Percentiles rank a stretch among this genome's conserved stretches.
These are phyloP conservation scores for Pestalotiopsis sp. DNA, from an alignment of 2,329 filamentous ascomycete species.

Conservation along the genomic window DNA sequence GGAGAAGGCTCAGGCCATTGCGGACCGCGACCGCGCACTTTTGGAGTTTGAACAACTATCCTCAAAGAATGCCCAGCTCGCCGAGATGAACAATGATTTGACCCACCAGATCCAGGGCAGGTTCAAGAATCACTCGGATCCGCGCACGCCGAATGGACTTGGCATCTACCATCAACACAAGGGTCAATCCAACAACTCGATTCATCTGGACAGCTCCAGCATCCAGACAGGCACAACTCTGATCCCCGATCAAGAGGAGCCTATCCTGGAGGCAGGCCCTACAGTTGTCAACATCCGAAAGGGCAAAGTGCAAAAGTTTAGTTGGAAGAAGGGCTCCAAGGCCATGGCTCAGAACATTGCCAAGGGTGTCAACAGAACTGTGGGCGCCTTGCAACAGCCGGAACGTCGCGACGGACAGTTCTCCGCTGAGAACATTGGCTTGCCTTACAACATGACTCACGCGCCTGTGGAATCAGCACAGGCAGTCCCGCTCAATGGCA, in stretches of 20 bases:
- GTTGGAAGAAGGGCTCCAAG: conserved; percentile 97
- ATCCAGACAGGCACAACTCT: conserved; percentile 59
- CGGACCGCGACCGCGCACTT: conserved; percentile 88
- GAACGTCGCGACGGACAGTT: conserved; percentile 57
- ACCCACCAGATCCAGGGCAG: conserved; percentile 92
- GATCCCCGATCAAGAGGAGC: conserved; percentile 67
- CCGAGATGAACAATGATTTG: conserved; percentile 92
- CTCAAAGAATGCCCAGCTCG: conserved; percentile 89
- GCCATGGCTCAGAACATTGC: conserved; percentile 91
- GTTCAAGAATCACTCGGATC: conserved; percentile 74
- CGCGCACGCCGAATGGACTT: conserved; percentile 52
- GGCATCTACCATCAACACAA: conserved; percentile 58
- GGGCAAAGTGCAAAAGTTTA: conserved; percentile 92
- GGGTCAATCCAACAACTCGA: conserved; percentile 48
- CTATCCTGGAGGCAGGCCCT: conserved; percentile 69
- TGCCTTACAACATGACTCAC: conserved; percentile 71
- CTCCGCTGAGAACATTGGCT: conserved; percentile 63
- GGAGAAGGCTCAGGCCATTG: conserved; percentile 78
- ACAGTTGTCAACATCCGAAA: conserved; percentile 95
- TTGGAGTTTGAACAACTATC: conserved; percentile 95
- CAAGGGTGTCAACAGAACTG: conserved; percentile 91
- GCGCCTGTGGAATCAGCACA: conserved; percentile 51
- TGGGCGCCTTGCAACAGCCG: conserved; percentile 67
- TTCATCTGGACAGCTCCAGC: conserved; percentile 51
- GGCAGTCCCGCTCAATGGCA: conserved; percentile 28